phyloP scores from a whole-genome alignment of 495 filamentous ascomycete genomes.

The Xylaria acuta region DNA sequence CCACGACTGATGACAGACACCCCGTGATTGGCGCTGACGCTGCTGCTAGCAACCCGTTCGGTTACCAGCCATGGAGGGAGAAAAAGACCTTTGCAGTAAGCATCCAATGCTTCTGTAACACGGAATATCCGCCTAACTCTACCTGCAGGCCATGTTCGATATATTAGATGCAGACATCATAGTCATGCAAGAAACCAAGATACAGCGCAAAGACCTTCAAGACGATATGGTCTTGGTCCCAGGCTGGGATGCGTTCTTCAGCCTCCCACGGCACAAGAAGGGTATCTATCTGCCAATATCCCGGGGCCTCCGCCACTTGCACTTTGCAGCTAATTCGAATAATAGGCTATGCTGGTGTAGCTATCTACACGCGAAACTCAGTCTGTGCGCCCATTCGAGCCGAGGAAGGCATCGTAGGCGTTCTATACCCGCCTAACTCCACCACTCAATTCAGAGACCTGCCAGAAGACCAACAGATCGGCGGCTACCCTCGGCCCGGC shows the following conservation, averaged over 20 bases:
- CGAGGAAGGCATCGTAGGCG: conserved; percentile 90
- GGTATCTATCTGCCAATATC: conserved; percentile 55
- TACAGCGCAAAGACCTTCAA: conserved; percentile 88
- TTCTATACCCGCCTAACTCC: conserved; percentile 78
- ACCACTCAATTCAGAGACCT: conserved; percentile 77
- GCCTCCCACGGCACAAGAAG: conserved; percentile 90
- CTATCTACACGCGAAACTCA: conserved; percentile 90
- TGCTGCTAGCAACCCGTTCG: conserved; percentile 80
- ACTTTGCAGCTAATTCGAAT: conserved; percentile 20
- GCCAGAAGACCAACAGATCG: conserved; percentile 79
- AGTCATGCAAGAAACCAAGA: conserved; percentile 95
- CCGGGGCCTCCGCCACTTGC: neutral
- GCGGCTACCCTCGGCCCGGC: conserved; percentile 79
- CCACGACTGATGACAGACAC: neutral
- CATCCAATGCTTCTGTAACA: neutral
- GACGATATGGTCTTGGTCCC: conserved; percentile 97
- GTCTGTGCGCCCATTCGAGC: conserved; percentile 87
- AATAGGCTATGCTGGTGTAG: conserved; percentile 93
- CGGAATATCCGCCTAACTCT: neutral
- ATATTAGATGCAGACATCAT: conserved; percentile 92
- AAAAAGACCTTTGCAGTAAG: conserved; percentile 80
- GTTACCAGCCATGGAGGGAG: conserved; percentile 92
- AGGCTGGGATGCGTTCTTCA: conserved; percentile 97
- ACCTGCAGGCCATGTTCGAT: conserved; percentile 82
- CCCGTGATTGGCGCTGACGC: conserved; percentile 9